phyloP scores from a whole-genome alignment of 78 protist genomes.

The Capsaspora owczarzaki region DNA sequence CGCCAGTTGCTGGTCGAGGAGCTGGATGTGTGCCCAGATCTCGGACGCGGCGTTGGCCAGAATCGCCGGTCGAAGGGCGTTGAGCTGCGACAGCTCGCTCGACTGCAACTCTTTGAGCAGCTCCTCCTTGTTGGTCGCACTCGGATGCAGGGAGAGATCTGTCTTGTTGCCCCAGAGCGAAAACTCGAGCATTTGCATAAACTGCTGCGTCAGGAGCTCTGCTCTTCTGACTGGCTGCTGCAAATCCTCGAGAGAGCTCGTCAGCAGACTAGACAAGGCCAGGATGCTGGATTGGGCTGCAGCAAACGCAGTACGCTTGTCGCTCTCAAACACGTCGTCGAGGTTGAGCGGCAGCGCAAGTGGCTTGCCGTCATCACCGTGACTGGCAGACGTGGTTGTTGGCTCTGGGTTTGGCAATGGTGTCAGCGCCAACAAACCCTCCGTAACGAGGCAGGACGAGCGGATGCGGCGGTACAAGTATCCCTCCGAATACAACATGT shows the following conservation, averaged over 20 bases:
- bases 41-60: background rate
- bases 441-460: background rate
- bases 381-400: background rate
- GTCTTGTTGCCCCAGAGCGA: conserved; percentile 9
- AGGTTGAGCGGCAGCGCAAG: background rate
- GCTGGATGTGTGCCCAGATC: background rate
- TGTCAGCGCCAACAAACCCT: background rate
- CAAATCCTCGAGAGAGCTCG: background rate
- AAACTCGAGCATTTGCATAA: background rate
- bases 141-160: background rate
- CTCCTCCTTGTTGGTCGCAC: background rate
- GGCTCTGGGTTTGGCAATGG: background rate
- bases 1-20: no score
- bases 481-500: background rate
- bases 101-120: background rate
- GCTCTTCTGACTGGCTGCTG: background rate
- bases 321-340: background rate
- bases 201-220: background rate
- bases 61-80: no score
- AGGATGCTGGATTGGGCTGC: background rate
- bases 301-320: background rate
- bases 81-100: background rate
- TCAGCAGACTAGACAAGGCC: background rate
- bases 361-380: background rate
- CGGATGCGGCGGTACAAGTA: conserved; percentile 14